Evolutionary conservation across 2,329 filamentous ascomycete species (phyloP), one percentile per base, ranked within the genome.

Genomic region (Fusarium sp.): DNA sequence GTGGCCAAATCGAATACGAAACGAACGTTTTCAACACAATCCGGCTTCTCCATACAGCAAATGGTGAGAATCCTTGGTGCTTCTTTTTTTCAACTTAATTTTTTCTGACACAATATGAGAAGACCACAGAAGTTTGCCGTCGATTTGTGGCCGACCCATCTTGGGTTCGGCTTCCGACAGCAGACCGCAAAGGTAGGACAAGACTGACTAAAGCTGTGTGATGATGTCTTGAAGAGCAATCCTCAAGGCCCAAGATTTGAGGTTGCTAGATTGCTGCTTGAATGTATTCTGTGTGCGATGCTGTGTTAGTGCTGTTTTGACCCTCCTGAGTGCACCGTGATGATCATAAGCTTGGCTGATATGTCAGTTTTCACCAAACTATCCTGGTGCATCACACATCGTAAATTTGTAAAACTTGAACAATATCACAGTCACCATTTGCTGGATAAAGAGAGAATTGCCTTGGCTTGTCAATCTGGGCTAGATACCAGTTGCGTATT

Each of bases 61-160:
- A 69, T 75, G 73, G 73, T 75, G 73, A 75, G 73, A 75, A 62
- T 71, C 73, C 73, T 69, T 58, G 35, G 68, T 70, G 73, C 68
- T n/a, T 62, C 64, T 61, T 57, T 14, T 14, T 34, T 52, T 50
- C 45, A n/a, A n/a, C n/a, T n/a, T n/a, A n/a, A n/a, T 29, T 24
- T 57, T 75, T 37, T 71, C 72, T 75, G 67, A 75, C 72, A 71
- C 70, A n/a, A 54, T 50, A 52, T 75, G 62, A 66, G 63, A 56
- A 73, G 69, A 69, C 52, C 18, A 70, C 24, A 59, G 45, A 59
- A 58, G 59, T 62, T 74, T 74, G 71, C 59, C 22, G 22, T 62
- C 27, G 58, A 62, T 10, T n/a, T 47, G 42, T n/a, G 42, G 27
- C 57, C 14, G 27, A 8, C 57, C 42, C 38, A 38, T 34, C 14